Percentiles rank a stretch among this genome's conserved stretches.
These are phyloP conservation scores for Podospora didyma DNA, from an alignment of 495 filamentous ascomycete genomes.

Conservation along the genomic window DNA sequence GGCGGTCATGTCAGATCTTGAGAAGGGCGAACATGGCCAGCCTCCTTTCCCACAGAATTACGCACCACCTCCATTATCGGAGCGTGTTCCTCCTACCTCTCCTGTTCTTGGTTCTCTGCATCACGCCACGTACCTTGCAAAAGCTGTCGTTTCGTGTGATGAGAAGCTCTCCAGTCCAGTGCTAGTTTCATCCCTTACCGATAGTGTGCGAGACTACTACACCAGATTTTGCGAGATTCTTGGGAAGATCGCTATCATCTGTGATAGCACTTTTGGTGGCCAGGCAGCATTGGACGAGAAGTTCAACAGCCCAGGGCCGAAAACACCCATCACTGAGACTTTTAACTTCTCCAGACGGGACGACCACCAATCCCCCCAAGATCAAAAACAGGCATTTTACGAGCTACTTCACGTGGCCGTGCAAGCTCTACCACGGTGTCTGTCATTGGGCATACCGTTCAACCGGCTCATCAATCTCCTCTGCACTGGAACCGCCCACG, in stretches of 20 bases:
- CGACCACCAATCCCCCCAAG: constrained; percentile 65
- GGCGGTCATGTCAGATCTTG: constrained; percentile 88
- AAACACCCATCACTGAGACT: constrained; percentile 89
- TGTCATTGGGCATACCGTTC: constrained; percentile 86
- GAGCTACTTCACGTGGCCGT: constrained; percentile 94
- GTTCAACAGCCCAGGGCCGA: constrained; percentile 78
- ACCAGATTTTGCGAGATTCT: constrained; percentile 88
- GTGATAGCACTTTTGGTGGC: constrained; percentile 93
- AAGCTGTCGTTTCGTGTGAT: constrained; percentile 30
- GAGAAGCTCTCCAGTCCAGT: constrained; percentile 72
- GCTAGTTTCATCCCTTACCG: constrained; percentile 64
- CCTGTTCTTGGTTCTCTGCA: constrained; percentile 47
- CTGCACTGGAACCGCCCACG: constrained; percentile 94
- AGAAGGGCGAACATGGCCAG: constrained; percentile 71
- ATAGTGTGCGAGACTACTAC: constrained; percentile 78
- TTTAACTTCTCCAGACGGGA: constrained; percentile 85
- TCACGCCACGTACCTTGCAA: constrained; percentile 22
- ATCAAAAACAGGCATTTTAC: constrained; percentile 93
- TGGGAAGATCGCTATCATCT: constrained; percentile 91
- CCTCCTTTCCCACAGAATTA: constrained; percentile 77
- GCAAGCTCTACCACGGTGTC: constrained; percentile 86
- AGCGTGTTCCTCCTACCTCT: constrained; percentile 47
- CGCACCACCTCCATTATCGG: constrained; percentile 32
- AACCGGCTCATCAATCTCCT: constrained; percentile 92
- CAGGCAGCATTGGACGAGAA: constrained; percentile 95